These are phyloP conservation scores for Hypomyces perniciosus DNA, from an alignment of 2,329 filamentous ascomycete genomes.

Conservation along the genomic window DNA sequence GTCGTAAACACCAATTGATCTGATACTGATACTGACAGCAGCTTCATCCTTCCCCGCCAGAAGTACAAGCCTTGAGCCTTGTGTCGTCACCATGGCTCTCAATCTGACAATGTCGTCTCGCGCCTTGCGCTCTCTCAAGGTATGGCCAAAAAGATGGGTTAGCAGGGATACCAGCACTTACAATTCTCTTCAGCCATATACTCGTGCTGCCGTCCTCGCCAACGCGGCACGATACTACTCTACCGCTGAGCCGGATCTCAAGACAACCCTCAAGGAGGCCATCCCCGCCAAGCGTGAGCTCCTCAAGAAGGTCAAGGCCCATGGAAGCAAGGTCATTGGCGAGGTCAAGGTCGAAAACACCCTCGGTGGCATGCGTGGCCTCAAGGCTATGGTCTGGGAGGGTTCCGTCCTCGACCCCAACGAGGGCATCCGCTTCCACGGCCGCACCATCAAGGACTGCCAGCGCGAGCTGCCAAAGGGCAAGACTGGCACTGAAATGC, in stretches of 20 bases:
- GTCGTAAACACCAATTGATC: slow-evolving; percentile 1
- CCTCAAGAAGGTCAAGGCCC: slow-evolving; percentile 85
- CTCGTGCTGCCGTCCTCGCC: slow-evolving; percentile 25
- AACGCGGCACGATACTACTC: slow-evolving; percentile 55
- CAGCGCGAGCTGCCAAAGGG: slow-evolving; percentile 91
- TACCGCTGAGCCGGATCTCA: slow-evolving; percentile 80
- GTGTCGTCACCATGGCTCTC: slow-evolving; percentile 50
- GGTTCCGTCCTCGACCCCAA: slow-evolving; percentile 94
- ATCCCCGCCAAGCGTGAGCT: slow-evolving; percentile 93
- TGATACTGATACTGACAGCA: background rate
- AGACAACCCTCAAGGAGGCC: slow-evolving; percentile 72
- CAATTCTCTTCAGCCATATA: slow-evolving; percentile 20
- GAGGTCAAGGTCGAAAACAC: slow-evolving; percentile 93
- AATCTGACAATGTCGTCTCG: slow-evolving; percentile 55
- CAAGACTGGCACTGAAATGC: slow-evolving; percentile 87
- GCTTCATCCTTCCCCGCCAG: slow-evolving; percentile 1
- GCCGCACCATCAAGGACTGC: slow-evolving; percentile 96
- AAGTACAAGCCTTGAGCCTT: no score
- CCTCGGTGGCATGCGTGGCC: slow-evolving; percentile 91
- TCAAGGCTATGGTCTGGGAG: slow-evolving; percentile 99
- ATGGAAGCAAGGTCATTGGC: slow-evolving; percentile 75
- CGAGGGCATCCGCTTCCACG: slow-evolving; percentile 97
- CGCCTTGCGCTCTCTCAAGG: slow-evolving; percentile 59
- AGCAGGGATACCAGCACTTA: background rate
- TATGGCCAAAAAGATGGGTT: slow-evolving; percentile 30